Conservation (phyloP, 805 yeast species). For the Teunomyces stri region DNA sequence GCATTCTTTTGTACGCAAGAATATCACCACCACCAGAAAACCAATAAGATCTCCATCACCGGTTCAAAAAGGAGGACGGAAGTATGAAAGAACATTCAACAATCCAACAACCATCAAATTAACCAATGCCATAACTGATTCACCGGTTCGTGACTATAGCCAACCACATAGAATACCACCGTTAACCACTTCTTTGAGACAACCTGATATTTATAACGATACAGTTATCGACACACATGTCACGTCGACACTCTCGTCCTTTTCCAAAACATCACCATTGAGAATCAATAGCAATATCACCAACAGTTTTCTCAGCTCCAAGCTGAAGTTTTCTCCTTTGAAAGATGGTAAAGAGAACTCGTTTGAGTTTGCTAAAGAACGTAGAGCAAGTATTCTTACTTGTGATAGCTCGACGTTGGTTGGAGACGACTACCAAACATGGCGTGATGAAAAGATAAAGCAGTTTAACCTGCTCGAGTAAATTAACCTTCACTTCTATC, state of each 20-base stretch:
- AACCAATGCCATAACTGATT: conserved; percentile 6
- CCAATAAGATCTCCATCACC: background rate
- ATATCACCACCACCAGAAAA: background rate
- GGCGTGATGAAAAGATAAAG: conserved; percentile 38
- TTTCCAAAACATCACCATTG: conserved; percentile 3
- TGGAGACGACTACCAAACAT: conserved; percentile 39
- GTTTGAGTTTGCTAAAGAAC: background rate
- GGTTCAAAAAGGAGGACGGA: background rate
- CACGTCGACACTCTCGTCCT: background rate
- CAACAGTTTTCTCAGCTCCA: background rate
- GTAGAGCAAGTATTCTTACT: conserved; percentile 20
- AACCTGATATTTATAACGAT: background rate
- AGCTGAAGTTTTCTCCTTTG: background rate
- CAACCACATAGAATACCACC: background rate
- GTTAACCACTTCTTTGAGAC: background rate
- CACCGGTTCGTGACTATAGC: background rate
- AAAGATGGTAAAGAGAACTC: conserved; percentile 1
- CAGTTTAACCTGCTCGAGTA: conserved; percentile 10
- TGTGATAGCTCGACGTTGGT: conserved; percentile 37
- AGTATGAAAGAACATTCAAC: background rate
- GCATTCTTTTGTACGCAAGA: background rate
- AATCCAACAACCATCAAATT: conserved; percentile 9
- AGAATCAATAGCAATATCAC: conserved; percentile 1
- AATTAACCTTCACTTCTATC: background rate
- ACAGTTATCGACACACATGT: background rate